phyloP scores from a whole-genome alignment of 2,329 filamentous ascomycete genomes.

The Ophiostoma tasmaniense region DNA sequence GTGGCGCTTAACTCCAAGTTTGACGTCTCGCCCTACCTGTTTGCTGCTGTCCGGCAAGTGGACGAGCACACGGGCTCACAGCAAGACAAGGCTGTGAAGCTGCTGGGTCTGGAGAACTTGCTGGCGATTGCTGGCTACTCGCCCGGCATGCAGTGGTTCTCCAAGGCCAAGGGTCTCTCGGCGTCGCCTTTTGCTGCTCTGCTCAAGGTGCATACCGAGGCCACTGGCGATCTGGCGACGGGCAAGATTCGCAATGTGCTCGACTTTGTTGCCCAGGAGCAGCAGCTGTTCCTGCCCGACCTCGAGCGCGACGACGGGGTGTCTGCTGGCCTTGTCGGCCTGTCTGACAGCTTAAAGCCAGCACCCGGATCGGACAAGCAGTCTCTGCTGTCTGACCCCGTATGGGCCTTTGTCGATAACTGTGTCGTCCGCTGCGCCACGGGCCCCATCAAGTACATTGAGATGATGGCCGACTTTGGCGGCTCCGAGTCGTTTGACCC shows the following conservation, averaged over 20 bases:
- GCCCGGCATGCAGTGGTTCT: conserved; percentile 83
- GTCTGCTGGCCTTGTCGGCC: conserved; percentile 33
- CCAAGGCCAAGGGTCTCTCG: conserved; percentile 56
- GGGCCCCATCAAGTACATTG: conserved; percentile 75
- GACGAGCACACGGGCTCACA: conserved; percentile 42
- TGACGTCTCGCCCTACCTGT: conserved; percentile 72
- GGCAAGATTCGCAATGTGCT: conserved; percentile 48
- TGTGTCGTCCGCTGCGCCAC: conserved; percentile 66
- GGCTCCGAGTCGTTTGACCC: conserved; percentile 45
- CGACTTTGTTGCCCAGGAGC: conserved; percentile 52
- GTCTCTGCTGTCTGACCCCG: conserved; percentile 29
- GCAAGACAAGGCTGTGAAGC: conserved; percentile 45
- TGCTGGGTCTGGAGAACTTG: conserved; percentile 73
- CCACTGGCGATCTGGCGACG: conserved; percentile 39
- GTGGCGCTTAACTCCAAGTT: conserved; percentile 76
- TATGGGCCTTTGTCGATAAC: conserved; percentile 73
- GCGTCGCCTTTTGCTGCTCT: conserved; percentile 66
- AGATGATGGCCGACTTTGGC: conserved; percentile 50
- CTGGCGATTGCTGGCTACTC: conserved; percentile 73
- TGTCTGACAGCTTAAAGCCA: conserved; percentile 33
- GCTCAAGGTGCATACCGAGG: conserved; percentile 48
- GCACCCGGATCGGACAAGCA: conserved; percentile 8
- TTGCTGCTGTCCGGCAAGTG: conserved; percentile 55
- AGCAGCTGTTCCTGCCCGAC: conserved; percentile 40
- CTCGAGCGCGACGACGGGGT: not conserved